Evolutionary conservation across 495 filamentous ascomycete species (phyloP).

Genomic region (Penicillium herquei): DNA sequence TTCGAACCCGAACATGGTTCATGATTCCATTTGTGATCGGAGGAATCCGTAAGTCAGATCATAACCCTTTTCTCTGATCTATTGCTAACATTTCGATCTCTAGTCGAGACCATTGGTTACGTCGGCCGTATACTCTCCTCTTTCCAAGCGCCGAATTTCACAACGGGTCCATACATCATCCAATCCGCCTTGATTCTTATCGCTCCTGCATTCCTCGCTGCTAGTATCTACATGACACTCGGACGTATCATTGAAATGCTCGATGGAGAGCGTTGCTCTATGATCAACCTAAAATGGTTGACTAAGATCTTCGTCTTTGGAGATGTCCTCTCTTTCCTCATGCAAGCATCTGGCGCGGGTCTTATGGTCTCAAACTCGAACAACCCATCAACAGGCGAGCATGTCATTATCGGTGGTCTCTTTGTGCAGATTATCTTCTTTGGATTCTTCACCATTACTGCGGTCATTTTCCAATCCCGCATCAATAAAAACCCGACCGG

Average conservation of each 20-base stretch:
- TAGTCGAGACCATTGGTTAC: slow-evolving; percentile 45
- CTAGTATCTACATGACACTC: slow-evolving; percentile 57
- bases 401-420: slow-evolving; percentile 47
- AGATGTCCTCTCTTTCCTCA: slow-evolving; percentile 43
- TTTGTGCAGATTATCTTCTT: slow-evolving; percentile 56
- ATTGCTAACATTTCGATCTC: neutral
- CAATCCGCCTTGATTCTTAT: slow-evolving; percentile 53
- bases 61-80: neutral
- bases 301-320: slow-evolving; percentile 45
- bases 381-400: slow-evolving; percentile 20
- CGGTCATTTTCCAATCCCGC: slow-evolving; percentile 41
- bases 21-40: slow-evolving; percentile 56
- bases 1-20: slow-evolving; percentile 49
- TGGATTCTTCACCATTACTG: slow-evolving; percentile 48
- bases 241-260: slow-evolving; percentile 48
- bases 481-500: slow-evolving; percentile 23
- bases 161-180: slow-evolving; percentile 44
- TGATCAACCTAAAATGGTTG: slow-evolving; percentile 42
- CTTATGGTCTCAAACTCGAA: slow-evolving; percentile 26
- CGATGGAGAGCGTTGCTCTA: slow-evolving; percentile 36
- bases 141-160: slow-evolving; percentile 25
- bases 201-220: slow-evolving; percentile 52
- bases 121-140: slow-evolving; percentile 34
- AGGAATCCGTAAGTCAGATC: slow-evolving; percentile 43
- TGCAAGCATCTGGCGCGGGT: slow-evolving; percentile 38